Base-by-base conservation (phyloP, 495 filamentous ascomycete genomes). In the Coniosporium apollinis region DNA sequence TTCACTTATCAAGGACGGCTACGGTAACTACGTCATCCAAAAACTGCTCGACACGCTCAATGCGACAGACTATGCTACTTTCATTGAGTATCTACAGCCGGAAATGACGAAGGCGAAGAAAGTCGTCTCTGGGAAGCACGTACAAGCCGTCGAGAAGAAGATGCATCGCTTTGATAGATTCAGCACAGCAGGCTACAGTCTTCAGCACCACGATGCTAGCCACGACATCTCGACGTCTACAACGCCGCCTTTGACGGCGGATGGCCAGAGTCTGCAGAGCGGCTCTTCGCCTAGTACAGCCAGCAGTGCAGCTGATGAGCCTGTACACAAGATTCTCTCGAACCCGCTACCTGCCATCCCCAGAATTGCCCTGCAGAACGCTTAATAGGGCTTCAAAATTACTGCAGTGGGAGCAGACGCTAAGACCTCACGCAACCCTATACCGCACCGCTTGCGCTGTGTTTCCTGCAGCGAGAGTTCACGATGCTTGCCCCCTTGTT, bases 1-100 rank as follows among this genome's bases (percentile, higher is more conserved):
- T 35, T 63, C 67, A 7, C 57, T 96, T 50, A 87, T 94, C 65
- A 81, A 77, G 40, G 89, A 97, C 51, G 76, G 81, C 41, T 97
- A 76, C 55, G 91, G 82, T 28, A 97, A 97, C 53, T 97, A 97
- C 51, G 89, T 96, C 11, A 78, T 97, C 40, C 89, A 84, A 92
- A 74, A 69, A 87, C 75, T 14, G 22, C 55, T 48, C 18, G 72
- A 67, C 5, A 67, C 76, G 34, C 61, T 94, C 2, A 64, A 72
- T 36, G 70, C 67, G 8, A 52, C 58, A 0, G 82, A 92, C 38
- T 67, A 68, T 17, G 67, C 70, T 16, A 55, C 62, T 10, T 74
- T 94, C 13, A 61, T 81, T 16, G 72, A 81, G 13, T 60, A 74
- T 31, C 75, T 94, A 45, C 75, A 73, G 46, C 77, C 81, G 2